These are phyloP conservation scores for Tarenaya hassleriana DNA, from an alignment of 345 rosid genomes.

Conservation along the genomic window DNA sequence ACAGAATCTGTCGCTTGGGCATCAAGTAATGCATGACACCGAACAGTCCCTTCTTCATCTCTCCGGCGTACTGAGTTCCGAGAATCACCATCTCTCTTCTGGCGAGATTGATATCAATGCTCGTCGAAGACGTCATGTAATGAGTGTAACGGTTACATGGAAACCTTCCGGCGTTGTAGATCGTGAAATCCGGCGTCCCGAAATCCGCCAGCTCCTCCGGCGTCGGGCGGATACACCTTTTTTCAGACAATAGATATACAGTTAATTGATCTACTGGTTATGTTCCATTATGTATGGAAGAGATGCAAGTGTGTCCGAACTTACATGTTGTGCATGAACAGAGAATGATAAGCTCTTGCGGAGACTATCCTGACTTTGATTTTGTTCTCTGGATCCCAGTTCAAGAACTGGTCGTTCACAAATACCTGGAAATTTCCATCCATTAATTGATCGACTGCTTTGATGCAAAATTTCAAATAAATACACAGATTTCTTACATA, in stretches of 20 bases:
- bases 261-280: too few species aligned
- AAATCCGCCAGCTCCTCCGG: slow-evolving; percentile 87
- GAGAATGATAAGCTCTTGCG: slow-evolving; percentile 95
- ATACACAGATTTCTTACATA: too few species aligned
- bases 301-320: slow-evolving; percentile 12
- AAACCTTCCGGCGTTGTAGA: slow-evolving; percentile 96
- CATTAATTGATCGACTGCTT: too few species aligned
- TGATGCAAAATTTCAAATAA: too few species aligned
- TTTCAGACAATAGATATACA: too few species aligned
- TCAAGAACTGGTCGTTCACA: slow-evolving; percentile 90
- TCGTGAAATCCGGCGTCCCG: slow-evolving; percentile 98
- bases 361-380: slow-evolving; percentile 95
- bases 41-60: slow-evolving; percentile 99
- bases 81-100: slow-evolving; percentile 99
- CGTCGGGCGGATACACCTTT: slow-evolving; percentile 98
- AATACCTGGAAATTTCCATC: slow-evolving; percentile 83
- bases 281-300: not conserved
- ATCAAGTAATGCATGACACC: slow-evolving; percentile 97
- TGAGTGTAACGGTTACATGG: slow-evolving; percentile 98
- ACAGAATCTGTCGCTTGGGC: slow-evolving; percentile 93
- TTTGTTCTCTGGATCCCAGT: slow-evolving; percentile 81
- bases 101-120: slow-evolving; percentile 85
- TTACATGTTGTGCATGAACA: slow-evolving; percentile 99
- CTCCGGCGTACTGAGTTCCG: slow-evolving; percentile 99
- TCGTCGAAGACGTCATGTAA: slow-evolving; percentile 98